Evolutionary conservation across 2,329 filamentous ascomycete genomes (phyloP).

Genomic region (Colletotrichum scovillei): DNA sequence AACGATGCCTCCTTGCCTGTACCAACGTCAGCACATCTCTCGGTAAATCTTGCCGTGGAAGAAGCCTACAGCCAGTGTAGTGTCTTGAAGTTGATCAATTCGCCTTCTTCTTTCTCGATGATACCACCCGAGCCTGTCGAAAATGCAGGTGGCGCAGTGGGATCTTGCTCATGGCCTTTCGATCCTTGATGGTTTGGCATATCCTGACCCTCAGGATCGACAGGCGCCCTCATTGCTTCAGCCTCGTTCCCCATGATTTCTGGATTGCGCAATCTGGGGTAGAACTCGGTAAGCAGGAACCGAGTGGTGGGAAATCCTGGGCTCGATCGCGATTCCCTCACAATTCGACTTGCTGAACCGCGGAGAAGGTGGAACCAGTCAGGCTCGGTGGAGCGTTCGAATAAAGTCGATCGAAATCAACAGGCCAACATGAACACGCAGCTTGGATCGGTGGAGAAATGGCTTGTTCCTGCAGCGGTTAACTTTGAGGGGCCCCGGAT

Average conservation of each 20-base stretch:
- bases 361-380: constrained; percentile 21
- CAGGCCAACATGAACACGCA: constrained; percentile 2
- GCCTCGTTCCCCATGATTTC: constrained; percentile 25
- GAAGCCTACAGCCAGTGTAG: constrained; percentile 50
- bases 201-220: constrained; percentile 15
- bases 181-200: background rate
- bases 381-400: constrained; percentile 18
- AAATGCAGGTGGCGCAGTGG: background rate
- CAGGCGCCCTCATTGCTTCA: constrained; percentile 1
- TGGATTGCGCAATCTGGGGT: background rate
- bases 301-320: background rate
- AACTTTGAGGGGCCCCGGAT: constrained; percentile 36
- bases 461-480: constrained; percentile 12
- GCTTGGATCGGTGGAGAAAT: constrained; percentile 24
- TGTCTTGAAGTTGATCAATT: constrained; percentile 49
- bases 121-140: constrained; percentile 3
- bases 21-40: background rate
- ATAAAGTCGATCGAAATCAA: background rate
- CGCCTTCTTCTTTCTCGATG: constrained; percentile 19
- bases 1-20: constrained; percentile 58
- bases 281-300: background rate
- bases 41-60: rapidly evolving
- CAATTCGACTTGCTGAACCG: background rate
- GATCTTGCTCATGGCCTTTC: background rate
- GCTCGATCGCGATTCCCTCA: background rate